These are phyloP conservation scores for Penicillium pulvis DNA, from an alignment of 495 filamentous ascomycete genomes.

Conservation along the genomic window DNA sequence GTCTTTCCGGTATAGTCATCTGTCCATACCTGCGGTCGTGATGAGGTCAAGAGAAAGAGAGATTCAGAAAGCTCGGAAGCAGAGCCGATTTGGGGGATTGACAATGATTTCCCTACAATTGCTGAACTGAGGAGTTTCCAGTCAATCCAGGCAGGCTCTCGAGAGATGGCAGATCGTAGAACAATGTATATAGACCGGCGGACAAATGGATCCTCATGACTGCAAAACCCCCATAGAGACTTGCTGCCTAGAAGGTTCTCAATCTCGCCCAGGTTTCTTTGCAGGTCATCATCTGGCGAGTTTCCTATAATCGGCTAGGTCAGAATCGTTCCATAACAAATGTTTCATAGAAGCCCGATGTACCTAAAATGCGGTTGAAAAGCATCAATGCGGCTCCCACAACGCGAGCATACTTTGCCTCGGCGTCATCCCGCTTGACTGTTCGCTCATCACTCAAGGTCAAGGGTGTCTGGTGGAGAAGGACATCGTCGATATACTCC, in stretches of 20 bases:
- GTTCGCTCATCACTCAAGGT: constrained; percentile 88
- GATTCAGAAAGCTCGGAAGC: constrained; percentile 66
- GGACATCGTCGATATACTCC: constrained; percentile 75
- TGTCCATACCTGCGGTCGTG: constrained; percentile 74
- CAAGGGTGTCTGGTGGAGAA: constrained; percentile 70
- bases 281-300: constrained; percentile 50
- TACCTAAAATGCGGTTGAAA: constrained; percentile 52
- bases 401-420: constrained; percentile 81
- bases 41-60: constrained; percentile 61
- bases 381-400: constrained; percentile 58
- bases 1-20: constrained; percentile 67
- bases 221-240: constrained; percentile 75
- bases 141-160: constrained; percentile 59
- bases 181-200: constrained; percentile 71
- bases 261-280: constrained; percentile 49
- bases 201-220: constrained; percentile 67
- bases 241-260: constrained; percentile 62
- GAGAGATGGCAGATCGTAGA: constrained; percentile 58
- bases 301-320: constrained; percentile 31
- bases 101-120: constrained; percentile 69
- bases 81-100: constrained; percentile 69
- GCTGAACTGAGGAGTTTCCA: constrained; percentile 63
- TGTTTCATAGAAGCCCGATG: not conserved
- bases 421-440: constrained; percentile 78
- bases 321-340: not conserved